Evolutionary conservation across 495 filamentous ascomycete species (phyloP).

Genomic region (Antarctomyces pellizariae): DNA sequence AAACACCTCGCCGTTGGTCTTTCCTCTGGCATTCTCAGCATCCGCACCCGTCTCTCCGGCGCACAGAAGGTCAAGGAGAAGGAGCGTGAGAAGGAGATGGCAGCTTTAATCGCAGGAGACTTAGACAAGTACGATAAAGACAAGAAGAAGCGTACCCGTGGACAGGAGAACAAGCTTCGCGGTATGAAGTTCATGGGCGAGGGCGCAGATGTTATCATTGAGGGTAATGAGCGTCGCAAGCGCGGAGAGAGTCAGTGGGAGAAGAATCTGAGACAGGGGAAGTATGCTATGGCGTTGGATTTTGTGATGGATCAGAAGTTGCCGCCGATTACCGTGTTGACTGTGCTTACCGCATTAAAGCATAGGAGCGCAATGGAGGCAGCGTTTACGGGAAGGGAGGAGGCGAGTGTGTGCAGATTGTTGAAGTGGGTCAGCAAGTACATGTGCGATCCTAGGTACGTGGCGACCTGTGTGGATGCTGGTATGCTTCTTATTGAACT

Average conservation of each 20-base stretch:
- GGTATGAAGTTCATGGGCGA: slow-evolving; percentile 71
- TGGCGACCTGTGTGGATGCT: slow-evolving; percentile 54
- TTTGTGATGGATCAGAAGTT: slow-evolving; percentile 34
- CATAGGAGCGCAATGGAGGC: slow-evolving; percentile 74
- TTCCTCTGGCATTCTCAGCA: slow-evolving; percentile 58
- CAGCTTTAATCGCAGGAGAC: slow-evolving; percentile 57
- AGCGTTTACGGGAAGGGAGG: slow-evolving; percentile 63
- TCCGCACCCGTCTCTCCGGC: slow-evolving; percentile 68
- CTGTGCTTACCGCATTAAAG: slow-evolving; percentile 56
- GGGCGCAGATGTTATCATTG: slow-evolving; percentile 66
- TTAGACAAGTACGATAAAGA: slow-evolving; percentile 40
- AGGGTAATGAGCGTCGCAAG: slow-evolving; percentile 34
- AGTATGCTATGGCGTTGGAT: slow-evolving; percentile 59
- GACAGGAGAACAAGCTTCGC: slow-evolving; percentile 42
- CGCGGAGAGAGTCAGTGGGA: slow-evolving; percentile 55
- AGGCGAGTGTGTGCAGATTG: slow-evolving; percentile 55
- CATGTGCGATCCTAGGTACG: slow-evolving; percentile 56
- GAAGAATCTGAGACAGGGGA: slow-evolving; percentile 48
- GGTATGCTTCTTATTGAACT: slow-evolving; percentile 61
- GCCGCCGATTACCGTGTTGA: slow-evolving; percentile 37
- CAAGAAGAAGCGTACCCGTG: slow-evolving; percentile 42
- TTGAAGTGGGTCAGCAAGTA: slow-evolving; percentile 61
- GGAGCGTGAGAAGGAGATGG: slow-evolving; percentile 67
- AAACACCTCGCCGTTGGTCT: slow-evolving; percentile 86
- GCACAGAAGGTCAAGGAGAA: slow-evolving; percentile 37